Evolutionary conservation across 179 eudicot species (phyloP).

Genomic region (Silene coronaria): DNA sequence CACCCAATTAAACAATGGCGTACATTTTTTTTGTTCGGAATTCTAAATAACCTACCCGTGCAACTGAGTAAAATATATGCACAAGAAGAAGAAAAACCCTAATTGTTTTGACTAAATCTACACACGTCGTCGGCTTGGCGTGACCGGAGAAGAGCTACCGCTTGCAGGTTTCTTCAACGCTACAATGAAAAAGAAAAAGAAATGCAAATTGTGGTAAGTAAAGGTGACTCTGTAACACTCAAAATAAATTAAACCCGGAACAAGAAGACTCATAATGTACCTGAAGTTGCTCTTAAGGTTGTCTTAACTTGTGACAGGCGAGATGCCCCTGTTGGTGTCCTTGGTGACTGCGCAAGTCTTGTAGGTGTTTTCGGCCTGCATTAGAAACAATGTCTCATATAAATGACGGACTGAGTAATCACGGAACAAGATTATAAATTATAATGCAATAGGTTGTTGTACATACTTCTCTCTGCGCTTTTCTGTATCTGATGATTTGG

Average conservation of each 20-base stretch:
- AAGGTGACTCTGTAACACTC: neutral
- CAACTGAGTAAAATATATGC: neutral
- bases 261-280: conserved; percentile 12
- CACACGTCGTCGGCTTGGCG: conserved; percentile 25
- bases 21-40: too few relatives aligned
- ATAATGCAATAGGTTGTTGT: neutral
- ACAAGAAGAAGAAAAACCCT: neutral
- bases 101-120: conserved; percentile 10
- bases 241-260: neutral
- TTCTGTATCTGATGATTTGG: conserved; percentile 28
- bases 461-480: conserved; percentile 42
- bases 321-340: conserved; percentile 31
- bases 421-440: neutral
- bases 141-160: conserved; percentile 31
- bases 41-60: too few relatives aligned
- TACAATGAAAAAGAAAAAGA: neutral
- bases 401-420: neutral
- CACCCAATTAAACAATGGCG: too few relatives aligned
- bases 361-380: conserved; percentile 29
- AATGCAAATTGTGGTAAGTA: neutral
- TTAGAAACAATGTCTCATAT: neutral
- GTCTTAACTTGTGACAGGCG: conserved; percentile 43
- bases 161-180: conserved; percentile 28
- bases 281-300: conserved; percentile 27
- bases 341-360: conserved; percentile 21